These are phyloP conservation scores for Venturia nashicola DNA, from an alignment of 2,329 filamentous ascomycete genomes.

Conservation along the genomic window DNA sequence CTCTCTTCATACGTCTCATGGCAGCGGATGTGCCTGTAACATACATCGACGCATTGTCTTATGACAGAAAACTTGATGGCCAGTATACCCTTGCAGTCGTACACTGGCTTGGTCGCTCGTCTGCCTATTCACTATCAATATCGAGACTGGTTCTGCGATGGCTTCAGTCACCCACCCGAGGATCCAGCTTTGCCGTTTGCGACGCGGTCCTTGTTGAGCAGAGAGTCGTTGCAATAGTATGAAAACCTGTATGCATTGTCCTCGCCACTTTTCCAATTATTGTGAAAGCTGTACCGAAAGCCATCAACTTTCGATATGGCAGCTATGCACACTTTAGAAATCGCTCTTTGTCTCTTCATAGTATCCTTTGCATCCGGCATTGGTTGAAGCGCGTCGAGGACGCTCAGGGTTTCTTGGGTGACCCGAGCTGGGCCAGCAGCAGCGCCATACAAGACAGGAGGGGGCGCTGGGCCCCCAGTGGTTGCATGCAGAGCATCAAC, in stretches of 20 bases:
- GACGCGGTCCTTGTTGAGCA: slow-evolving; percentile 37
- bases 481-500: not conserved
- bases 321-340: slow-evolving; percentile 32
- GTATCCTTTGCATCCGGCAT: slow-evolving; percentile 26
- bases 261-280: slow-evolving; percentile 35
- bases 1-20: slow-evolving; percentile 35
- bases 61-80: slow-evolving; percentile 35
- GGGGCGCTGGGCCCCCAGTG: not conserved
- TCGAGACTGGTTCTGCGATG: not conserved
- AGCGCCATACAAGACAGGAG: not conserved
- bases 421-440: slow-evolving; percentile 8
- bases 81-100: slow-evolving; percentile 35
- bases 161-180: slow-evolving; percentile 17
- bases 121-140: slow-evolving; percentile 10
- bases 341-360: slow-evolving; percentile 33
- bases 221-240: slow-evolving; percentile 38
- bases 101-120: slow-evolving; percentile 31
- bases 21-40: slow-evolving; percentile 34
- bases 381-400: slow-evolving; percentile 23
- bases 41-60: slow-evolving; percentile 30
- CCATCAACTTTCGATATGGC: slow-evolving; percentile 32
- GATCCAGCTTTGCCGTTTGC: slow-evolving; percentile 31
- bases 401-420: slow-evolving; percentile 15
- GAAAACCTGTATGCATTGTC: slow-evolving; percentile 34
- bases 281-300: slow-evolving; percentile 37